Evolutionary conservation across 257 asterid genomes (phyloP).

Genomic region (Nicotiana otophora): DNA sequence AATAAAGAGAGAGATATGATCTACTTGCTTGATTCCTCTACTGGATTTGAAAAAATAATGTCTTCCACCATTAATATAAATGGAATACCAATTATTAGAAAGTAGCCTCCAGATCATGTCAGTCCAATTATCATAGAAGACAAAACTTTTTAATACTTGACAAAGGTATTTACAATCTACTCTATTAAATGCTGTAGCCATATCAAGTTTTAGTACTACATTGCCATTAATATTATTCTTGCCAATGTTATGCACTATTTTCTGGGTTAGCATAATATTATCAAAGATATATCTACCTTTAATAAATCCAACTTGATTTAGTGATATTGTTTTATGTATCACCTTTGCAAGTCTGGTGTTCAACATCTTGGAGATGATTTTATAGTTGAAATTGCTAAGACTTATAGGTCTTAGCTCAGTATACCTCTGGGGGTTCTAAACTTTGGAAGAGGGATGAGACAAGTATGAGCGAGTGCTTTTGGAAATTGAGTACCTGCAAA

Average conservation of each 20-base stretch:
- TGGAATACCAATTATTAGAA: background rate
- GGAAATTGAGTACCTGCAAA: background rate
- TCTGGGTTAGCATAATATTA: background rate
- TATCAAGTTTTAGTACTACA: too few relatives aligned
- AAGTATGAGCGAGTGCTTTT: background rate
- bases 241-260: background rate
- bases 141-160: background rate
- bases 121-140: background rate
- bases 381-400: background rate
- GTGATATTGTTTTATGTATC: background rate
- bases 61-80: background rate
- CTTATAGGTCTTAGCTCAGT: background rate
- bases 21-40: background rate
- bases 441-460: background rate
- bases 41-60: background rate
- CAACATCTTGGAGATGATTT: background rate
- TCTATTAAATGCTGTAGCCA: too few relatives aligned
- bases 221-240: background rate
- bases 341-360: background rate
- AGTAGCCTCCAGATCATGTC: background rate
- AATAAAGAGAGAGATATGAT: background rate
- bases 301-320: background rate
- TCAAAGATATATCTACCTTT: background rate
- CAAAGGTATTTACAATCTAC: too few relatives aligned
- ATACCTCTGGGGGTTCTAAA: background rate